Percentiles rank a stretch among this genome's conserved stretches.
Conservation (phyloP, 2,329 filamentous ascomycete species). For the Myotisia sp. region DNA sequence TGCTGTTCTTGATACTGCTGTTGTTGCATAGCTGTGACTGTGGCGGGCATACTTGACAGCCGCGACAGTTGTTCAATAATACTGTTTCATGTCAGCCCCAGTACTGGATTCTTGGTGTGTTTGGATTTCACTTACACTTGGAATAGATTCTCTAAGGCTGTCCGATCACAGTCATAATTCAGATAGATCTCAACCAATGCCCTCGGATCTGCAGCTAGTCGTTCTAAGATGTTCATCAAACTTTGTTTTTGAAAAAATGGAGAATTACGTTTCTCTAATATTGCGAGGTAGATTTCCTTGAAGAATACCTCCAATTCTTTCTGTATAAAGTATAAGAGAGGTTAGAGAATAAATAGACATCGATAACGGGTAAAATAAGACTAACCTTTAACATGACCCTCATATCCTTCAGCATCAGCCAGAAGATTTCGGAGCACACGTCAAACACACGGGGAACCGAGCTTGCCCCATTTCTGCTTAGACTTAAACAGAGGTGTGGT, state of each 20-base stretch:
- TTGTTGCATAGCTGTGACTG: constrained; percentile 62
- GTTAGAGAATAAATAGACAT: too few species aligned
- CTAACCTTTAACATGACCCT: constrained; percentile 79
- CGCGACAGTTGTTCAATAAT: constrained; percentile 88
- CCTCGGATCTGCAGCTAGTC: constrained; percentile 71
- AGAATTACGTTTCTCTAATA: constrained; percentile 74
- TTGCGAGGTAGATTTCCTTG: constrained; percentile 90
- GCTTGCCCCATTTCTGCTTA: constrained; percentile 89
- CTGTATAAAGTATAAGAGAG: constrained; percentile 28
- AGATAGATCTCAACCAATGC: constrained; percentile 90
- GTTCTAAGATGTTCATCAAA: constrained; percentile 71
- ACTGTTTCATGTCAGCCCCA: constrained; percentile 23
- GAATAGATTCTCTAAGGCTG: constrained; percentile 88
- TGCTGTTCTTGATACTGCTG: constrained; percentile 74
- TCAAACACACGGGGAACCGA: constrained; percentile 87
- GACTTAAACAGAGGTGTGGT: constrained; percentile 87
- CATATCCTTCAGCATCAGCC: constrained; percentile 90
- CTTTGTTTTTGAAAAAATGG: constrained; percentile 84
- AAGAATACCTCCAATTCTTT: constrained; percentile 97
- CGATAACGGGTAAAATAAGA: too few species aligned
- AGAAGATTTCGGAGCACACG: constrained; percentile 93
- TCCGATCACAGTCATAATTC: constrained; percentile 95
- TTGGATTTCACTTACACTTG: constrained; percentile 40
- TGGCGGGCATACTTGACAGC: constrained; percentile 65
- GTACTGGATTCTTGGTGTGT: not conserved